phyloP scores from a whole-genome alignment of 495 filamentous ascomycete species.

The Cercophora samala region DNA sequence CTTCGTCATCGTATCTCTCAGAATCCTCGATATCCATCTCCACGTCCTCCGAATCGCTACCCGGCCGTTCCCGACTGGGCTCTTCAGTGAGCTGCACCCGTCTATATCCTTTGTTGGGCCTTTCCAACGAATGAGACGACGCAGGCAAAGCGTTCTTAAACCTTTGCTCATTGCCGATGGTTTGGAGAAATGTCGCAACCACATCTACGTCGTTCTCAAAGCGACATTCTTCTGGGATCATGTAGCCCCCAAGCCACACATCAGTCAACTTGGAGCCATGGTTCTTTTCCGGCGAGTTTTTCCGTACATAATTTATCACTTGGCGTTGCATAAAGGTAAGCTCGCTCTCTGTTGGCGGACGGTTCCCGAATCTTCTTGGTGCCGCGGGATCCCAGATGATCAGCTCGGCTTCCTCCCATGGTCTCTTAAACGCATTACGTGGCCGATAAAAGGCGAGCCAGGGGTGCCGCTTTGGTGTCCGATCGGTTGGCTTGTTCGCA shows the following conservation, averaged over 20 bases:
- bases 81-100: constrained; percentile 3
- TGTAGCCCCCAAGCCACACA: constrained; percentile 42
- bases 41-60: not conserved
- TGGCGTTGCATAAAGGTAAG: constrained; percentile 42
- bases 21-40: not conserved
- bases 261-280: constrained; percentile 26
- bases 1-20: constrained; percentile 20
- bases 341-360: constrained; percentile 18
- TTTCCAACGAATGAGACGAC: constrained; percentile 20
- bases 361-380: constrained; percentile 18
- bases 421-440: constrained; percentile 29
- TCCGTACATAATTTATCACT: constrained; percentile 34
- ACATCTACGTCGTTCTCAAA: constrained; percentile 24
- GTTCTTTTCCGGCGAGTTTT: constrained; percentile 26
- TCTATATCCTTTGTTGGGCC: constrained; percentile 21
- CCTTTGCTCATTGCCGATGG: constrained; percentile 13
- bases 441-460: constrained; percentile 44
- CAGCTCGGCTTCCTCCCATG: constrained; percentile 33
- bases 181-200: constrained; percentile 23
- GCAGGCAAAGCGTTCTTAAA: constrained; percentile 33
- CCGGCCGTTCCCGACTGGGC: not conserved
- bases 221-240: constrained; percentile 16
- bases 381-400: constrained; percentile 47
- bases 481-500: constrained; percentile 16
- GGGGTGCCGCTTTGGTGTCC: constrained; percentile 29